Conservation (phyloP, 768 basidiomycete genomes). For the Kwoniella bestiolae region DNA sequence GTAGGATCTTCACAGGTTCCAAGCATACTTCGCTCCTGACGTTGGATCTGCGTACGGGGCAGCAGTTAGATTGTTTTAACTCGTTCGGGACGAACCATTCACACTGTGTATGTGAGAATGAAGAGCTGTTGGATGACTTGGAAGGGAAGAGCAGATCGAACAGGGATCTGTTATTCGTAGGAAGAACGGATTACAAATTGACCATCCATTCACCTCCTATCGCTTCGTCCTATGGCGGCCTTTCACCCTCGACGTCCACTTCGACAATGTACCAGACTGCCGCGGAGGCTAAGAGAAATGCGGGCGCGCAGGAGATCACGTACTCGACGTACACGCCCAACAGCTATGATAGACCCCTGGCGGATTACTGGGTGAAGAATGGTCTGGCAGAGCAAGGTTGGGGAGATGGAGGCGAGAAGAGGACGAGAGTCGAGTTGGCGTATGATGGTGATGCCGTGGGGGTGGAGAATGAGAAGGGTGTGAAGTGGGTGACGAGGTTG, state of each 20-base stretch:
- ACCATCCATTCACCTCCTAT: slow-evolving; percentile 72
- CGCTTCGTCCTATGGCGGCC: slow-evolving; percentile 48
- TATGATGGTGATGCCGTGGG: slow-evolving; percentile 55
- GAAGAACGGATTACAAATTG: slow-evolving; percentile 80
- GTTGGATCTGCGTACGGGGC: slow-evolving; percentile 59
- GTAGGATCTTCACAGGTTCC: slow-evolving; percentile 80
- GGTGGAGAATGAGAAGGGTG: slow-evolving; percentile 47
- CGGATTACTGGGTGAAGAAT: slow-evolving; percentile 73
- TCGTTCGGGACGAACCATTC: slow-evolving; percentile 39
- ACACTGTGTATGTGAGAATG: slow-evolving; percentile 42
- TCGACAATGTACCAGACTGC: slow-evolving; percentile 21
- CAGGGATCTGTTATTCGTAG: slow-evolving; percentile 63
- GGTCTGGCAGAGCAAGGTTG: slow-evolving; percentile 54
- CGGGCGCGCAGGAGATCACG: slow-evolving; percentile 70
- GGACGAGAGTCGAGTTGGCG: slow-evolving; percentile 50
- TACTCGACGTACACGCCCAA: slow-evolving; percentile 94
- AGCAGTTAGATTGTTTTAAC: slow-evolving; percentile 52
- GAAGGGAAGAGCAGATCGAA: slow-evolving; percentile 62
- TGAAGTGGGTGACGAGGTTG: slow-evolving; percentile 49
- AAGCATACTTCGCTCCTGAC: slow-evolving; percentile 77
- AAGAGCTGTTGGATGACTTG: slow-evolving; percentile 63
- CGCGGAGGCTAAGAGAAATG: slow-evolving; percentile 11
- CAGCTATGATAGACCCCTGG: slow-evolving; percentile 75
- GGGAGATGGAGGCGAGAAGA: slow-evolving; percentile 29
- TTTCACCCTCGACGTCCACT: slow-evolving; percentile 58